phyloP scores from a whole-genome alignment of 2,329 filamentous ascomycete genomes.

The Colletotrichum magnum region DNA sequence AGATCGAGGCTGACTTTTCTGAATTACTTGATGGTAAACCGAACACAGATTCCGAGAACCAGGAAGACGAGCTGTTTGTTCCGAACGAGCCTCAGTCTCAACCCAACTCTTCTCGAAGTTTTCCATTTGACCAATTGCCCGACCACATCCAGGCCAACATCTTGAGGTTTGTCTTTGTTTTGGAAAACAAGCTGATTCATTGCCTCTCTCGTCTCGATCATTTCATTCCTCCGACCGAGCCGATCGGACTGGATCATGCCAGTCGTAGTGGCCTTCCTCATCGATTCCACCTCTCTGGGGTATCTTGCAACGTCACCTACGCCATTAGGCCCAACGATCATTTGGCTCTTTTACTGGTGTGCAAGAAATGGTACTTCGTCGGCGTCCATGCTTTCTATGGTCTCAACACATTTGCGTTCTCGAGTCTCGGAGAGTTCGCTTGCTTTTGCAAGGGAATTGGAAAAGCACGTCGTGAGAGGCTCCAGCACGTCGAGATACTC shows the following conservation, averaged over 20 bases:
- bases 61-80: constrained; percentile 25
- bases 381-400: constrained; percentile 63
- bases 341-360: constrained; percentile 56
- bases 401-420: constrained; percentile 65
- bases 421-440: constrained; percentile 66
- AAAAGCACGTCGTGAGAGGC: constrained; percentile 52
- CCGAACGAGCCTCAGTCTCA: neutral
- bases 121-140: constrained; percentile 51
- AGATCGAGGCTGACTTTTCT: neutral
- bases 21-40: neutral
- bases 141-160: constrained; percentile 51
- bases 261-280: constrained; percentile 47
- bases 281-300: constrained; percentile 56
- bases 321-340: constrained; percentile 53
- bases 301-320: constrained; percentile 49
- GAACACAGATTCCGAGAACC: neutral
- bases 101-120: constrained; percentile 27
- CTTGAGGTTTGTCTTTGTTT: constrained; percentile 54
- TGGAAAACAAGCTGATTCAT: constrained; percentile 53
- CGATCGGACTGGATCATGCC: constrained; percentile 8
- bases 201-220: constrained; percentile 61
- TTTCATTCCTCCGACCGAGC: constrained; percentile 42
- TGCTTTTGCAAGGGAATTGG: constrained; percentile 62
- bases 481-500: constrained; percentile 61
- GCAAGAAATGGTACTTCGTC: constrained; percentile 56